Conservation (phyloP, 1,284 basidiomycete species). For the Rugiboletus extremiorientalis region DNA sequence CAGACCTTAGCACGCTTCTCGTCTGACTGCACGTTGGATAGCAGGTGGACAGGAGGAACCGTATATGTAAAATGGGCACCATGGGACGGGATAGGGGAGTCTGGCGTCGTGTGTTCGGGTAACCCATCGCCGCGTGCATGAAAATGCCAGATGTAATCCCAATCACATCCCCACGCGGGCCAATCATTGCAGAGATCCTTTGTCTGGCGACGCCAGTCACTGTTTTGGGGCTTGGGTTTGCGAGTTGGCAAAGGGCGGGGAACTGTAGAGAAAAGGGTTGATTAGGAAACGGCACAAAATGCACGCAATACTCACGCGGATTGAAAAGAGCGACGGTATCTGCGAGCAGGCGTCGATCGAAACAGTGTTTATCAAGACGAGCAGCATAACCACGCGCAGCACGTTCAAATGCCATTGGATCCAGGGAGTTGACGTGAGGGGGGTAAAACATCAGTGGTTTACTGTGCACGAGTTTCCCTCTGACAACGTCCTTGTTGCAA, state of each 20-base stretch:
- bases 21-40: conserved; percentile 2
- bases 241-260: not conserved
- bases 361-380: not conserved
- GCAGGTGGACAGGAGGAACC: not conserved
- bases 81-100: not conserved
- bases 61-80: not conserved
- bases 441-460: conserved; percentile 8
- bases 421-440: not conserved
- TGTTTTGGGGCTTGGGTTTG: not conserved
- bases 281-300: too few species aligned
- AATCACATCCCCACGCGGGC: conserved; percentile 4
- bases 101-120: not conserved
- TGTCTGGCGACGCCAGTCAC: not conserved
- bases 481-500: not conserved
- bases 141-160: conserved; percentile 5
- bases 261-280: not conserved
- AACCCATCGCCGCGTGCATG: not conserved
- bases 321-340: not conserved
- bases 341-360: not conserved
- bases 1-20: not conserved
- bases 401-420: not conserved
- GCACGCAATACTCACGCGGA: not conserved
- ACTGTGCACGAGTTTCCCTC: not conserved
- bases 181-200: not conserved
- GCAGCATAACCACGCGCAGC: not conserved